Conservation (phyloP, 441 rosid genomes). For the Pelargonium fulgidum region DNA sequence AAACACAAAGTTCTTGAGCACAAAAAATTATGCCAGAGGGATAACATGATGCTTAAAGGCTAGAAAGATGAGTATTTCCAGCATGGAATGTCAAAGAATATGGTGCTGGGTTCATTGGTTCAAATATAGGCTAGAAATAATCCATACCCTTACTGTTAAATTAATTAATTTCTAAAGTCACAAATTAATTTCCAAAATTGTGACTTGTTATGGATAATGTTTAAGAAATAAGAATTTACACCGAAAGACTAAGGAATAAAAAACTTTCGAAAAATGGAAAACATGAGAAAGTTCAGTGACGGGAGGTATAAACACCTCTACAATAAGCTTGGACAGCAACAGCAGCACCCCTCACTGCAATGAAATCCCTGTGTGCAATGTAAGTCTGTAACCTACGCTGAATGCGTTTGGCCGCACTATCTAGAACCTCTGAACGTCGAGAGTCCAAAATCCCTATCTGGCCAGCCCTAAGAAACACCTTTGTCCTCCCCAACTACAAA, state of each 20-base stretch:
- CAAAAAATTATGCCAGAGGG: background rate
- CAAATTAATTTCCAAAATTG: no score
- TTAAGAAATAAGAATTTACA: background rate
- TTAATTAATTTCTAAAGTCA: no score
- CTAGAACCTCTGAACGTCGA: conserved; percentile 83
- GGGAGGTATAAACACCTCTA: conserved; percentile 50
- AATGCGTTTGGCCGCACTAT: conserved; percentile 69
- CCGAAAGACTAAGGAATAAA: background rate
- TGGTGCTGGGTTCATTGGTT: background rate
- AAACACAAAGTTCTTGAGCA: background rate
- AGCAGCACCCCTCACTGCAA: conserved; percentile 51
- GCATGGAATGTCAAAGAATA: background rate
- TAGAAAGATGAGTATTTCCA: background rate
- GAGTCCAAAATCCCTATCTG: conserved; percentile 88
- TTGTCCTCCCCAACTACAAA: conserved; percentile 79
- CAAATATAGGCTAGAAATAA: no score
- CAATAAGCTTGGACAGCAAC: conserved; percentile 71
- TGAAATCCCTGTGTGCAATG: conserved; percentile 50
- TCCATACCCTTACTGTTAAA: no score
- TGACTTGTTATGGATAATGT: background rate
- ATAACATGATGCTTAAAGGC: background rate
- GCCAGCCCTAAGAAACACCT: conserved; percentile 97
- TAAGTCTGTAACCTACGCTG: conserved; percentile 63
- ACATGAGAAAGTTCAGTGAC: background rate
- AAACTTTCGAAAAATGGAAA: background rate